Evolutionary conservation across 345 rosid species (phyloP).

Genomic region (Populus tremula): DNA sequence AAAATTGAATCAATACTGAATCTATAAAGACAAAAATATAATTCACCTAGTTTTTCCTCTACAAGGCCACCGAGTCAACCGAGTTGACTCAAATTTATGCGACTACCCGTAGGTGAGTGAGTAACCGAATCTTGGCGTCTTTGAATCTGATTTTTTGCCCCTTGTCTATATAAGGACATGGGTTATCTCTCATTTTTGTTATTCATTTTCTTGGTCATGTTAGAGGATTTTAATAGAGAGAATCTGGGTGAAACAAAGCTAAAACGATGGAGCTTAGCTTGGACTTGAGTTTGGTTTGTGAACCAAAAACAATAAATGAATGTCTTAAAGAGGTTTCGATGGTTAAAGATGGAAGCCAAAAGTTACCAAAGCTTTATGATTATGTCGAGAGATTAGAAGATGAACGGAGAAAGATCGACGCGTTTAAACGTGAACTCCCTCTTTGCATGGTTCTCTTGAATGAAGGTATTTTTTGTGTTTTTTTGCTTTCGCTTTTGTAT

Average conservation of each 20-base stretch:
- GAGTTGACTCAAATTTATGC: constrained; percentile 32
- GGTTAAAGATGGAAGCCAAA: constrained; percentile 35
- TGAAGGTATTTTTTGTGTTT: constrained; percentile 40
- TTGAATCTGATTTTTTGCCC: constrained; percentile 29
- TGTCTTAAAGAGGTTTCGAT: constrained; percentile 46
- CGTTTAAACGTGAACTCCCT: constrained; percentile 77
- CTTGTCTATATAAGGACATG: constrained; percentile 11
- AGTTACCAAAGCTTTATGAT: constrained; percentile 43
- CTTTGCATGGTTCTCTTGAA: constrained; percentile 64
- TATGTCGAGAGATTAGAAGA: constrained; percentile 54
- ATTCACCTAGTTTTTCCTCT: not conserved
- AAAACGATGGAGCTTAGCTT: constrained; percentile 57
- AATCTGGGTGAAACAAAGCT: not conserved
- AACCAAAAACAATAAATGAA: constrained; percentile 47
- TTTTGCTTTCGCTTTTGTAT: not conserved
- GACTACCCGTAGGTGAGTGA: constrained; percentile 30
- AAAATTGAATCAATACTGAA: not conserved
- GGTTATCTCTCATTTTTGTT: not conserved
- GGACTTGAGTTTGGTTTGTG: constrained; percentile 50
- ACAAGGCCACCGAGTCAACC: constrained; percentile 6
- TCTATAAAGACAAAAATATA: not conserved
- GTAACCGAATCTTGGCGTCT: constrained; percentile 42
- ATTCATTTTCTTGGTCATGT: constrained; percentile 25
- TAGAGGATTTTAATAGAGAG: not conserved
- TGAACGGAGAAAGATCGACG: constrained; percentile 67